Conservation (phyloP, 345 rosid species). For the Eucalyptus marginata region DNA sequence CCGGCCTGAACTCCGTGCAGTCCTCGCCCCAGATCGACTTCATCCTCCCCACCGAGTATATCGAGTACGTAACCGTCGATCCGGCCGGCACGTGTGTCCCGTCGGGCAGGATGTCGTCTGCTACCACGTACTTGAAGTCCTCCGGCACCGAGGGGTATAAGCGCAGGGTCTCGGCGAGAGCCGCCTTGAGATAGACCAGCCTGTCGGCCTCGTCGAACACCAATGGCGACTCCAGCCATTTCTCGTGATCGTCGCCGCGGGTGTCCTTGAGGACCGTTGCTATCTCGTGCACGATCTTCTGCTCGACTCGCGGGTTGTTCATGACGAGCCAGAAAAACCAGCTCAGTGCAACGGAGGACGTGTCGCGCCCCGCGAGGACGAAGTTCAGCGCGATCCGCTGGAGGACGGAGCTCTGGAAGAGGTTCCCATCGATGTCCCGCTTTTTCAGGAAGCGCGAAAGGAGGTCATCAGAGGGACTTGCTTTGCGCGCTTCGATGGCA, state of each 20-base stretch:
- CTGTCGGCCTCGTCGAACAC: constrained; percentile 76
- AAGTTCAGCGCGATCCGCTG: constrained; percentile 86
- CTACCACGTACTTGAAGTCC: constrained; percentile 68
- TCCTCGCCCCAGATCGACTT: constrained; percentile 89
- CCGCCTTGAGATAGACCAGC: constrained; percentile 71
- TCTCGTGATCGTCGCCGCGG: constrained; percentile 43
- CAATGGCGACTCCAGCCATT: constrained; percentile 66
- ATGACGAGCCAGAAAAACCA: constrained; percentile 96
- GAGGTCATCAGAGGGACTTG: constrained; percentile 76
- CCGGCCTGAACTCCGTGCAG: constrained; percentile 72
- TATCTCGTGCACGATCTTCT: constrained; percentile 55
- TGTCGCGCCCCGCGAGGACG: constrained; percentile 88
- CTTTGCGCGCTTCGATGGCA: constrained; percentile 48
- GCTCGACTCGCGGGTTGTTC: constrained; percentile 52
- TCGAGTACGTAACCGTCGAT: constrained; percentile 80
- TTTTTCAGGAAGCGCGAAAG: constrained; percentile 74
- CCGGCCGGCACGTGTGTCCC: constrained; percentile 75
- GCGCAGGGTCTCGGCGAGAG: constrained; percentile 80
- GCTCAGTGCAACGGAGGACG: constrained; percentile 85
- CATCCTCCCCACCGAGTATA: constrained; percentile 84
- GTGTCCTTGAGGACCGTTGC: constrained; percentile 42
- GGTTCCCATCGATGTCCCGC: constrained; percentile 55
- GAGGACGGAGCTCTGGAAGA: constrained; percentile 42
- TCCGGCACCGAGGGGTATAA: constrained; percentile 87
- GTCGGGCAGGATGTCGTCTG: constrained; percentile 69